phyloP scores from a whole-genome alignment of 176 grass and related monocot genomes.

The Themeda triandra region DNA sequence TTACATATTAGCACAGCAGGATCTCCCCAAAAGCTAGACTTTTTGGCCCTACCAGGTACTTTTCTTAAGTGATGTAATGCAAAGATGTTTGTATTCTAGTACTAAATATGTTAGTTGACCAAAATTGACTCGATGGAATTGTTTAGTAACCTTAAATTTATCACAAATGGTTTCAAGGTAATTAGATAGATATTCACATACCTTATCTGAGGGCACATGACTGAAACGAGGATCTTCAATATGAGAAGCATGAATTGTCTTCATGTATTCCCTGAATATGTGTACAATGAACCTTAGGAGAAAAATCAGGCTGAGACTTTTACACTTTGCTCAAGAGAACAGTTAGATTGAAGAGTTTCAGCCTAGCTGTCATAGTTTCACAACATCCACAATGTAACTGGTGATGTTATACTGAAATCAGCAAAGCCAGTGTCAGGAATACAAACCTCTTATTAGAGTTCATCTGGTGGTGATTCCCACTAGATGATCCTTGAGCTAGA shows the following conservation, averaged over 20 bases:
- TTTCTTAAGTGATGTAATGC: not conserved
- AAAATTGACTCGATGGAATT: not conserved
- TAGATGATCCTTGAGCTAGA: conserved; percentile 34
- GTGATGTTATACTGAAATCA: not conserved
- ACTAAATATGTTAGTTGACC: not conserved
- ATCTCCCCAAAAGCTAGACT: not conserved
- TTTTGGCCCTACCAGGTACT: not conserved
- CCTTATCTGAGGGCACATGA: conserved; percentile 85
- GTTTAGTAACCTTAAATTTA: not conserved
- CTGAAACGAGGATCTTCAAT: conserved; percentile 41
- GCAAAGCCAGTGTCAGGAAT: not conserved
- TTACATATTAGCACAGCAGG: not conserved
- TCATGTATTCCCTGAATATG: conserved; percentile 54
- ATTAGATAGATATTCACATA: conserved; percentile 27
- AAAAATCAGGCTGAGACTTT: not conserved
- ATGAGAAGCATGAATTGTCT: conserved; percentile 30
- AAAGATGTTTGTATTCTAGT: not conserved
- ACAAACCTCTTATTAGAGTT: conserved; percentile 60
- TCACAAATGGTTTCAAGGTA: not conserved
- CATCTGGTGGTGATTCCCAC: conserved; percentile 19
- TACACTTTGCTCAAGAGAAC: not conserved
- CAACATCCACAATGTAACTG: not conserved
- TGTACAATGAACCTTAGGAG: conserved; percentile 6
- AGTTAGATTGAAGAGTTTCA: not conserved
- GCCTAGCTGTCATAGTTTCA: not conserved